Evolutionary conservation across 768 basidiomycete genomes (phyloP).

Genomic region (Antrodiella citrinella): DNA sequence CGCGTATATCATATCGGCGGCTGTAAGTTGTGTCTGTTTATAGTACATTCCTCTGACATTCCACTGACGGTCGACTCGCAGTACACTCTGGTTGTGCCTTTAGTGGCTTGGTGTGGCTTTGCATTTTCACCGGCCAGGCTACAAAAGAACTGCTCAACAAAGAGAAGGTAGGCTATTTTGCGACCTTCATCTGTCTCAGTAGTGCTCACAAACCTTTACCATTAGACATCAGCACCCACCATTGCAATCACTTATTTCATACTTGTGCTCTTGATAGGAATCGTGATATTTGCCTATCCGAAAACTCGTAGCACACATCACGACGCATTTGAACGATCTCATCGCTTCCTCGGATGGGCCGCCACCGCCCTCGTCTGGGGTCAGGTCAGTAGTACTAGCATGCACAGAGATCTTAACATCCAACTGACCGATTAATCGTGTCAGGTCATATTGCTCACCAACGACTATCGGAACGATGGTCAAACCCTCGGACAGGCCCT

Average conservation of each 20-base stretch:
- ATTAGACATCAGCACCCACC: constrained; percentile 38
- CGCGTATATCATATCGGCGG: constrained; percentile 56
- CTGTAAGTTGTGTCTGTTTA: constrained; percentile 30
- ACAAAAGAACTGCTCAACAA: constrained; percentile 38
- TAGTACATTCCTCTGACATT: constrained; percentile 26
- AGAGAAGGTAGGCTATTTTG: constrained; percentile 32
- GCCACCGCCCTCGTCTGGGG: constrained; percentile 45
- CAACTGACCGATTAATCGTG: constrained; percentile 22
- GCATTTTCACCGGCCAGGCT: constrained; percentile 40
- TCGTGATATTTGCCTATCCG: constrained; percentile 46
- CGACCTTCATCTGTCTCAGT: constrained; percentile 7
- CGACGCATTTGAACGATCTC: constrained; percentile 45
- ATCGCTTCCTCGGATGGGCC: constrained; percentile 52
- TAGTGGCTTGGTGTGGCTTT: constrained; percentile 46
- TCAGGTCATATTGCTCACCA: constrained; percentile 42
- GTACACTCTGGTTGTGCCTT: constrained; percentile 52
- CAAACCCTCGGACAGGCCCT: constrained; percentile 36
- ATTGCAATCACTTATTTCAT: constrained; percentile 45
- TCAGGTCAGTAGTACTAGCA: constrained; percentile 32
- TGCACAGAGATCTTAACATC: constrained; percentile 3
- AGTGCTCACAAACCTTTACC: too few relatives aligned
- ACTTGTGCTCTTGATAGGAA: constrained; percentile 36
- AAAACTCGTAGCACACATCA: constrained; percentile 37
- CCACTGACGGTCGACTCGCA: constrained; percentile 4
- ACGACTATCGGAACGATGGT: constrained; percentile 37